Base-by-base conservation (phyloP, 768 basidiomycete genomes). In the Trametes maxima region DNA sequence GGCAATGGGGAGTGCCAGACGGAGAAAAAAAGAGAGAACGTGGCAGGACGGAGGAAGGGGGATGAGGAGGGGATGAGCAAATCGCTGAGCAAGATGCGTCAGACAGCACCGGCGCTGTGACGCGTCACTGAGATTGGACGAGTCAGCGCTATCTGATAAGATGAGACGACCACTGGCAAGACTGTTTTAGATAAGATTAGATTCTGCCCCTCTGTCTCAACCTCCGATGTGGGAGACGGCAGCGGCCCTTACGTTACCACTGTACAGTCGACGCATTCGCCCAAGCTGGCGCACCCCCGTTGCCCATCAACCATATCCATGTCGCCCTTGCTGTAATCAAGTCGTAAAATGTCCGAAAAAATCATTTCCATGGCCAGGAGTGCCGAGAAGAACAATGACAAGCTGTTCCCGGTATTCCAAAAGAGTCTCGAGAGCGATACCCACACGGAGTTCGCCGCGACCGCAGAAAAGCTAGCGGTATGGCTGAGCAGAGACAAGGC, bases 401-500 rank as follows among this genome's bases (percentile, higher is more conserved):
- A 55, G 39, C 62, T 70, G 14, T 70, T 67, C 43, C 68, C 65
- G 5, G 19, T 65, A 0, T 63, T 69, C 25, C 48, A 50, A 10
- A 55, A 54, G 49, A 57, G 60, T 10, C 51, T 70, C 16, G 24
- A 63, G 4, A 63, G 57, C 44, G 57, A 45, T 19, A 54, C 35
- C 4, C 33, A 48, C 5, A 35, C 22, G 13, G 50, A 57, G 6
- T 69, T 60, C 46, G 54, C 52, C 4, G 35, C 62, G 12, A 49
- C 63, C 0, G 60, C 67, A 17, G 57, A 67, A 22, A 69, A 66
- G 42, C 24, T 71, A 25, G 59, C 64, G 4, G 39, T 0, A 8
- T 71, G 68, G 68, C 21, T 66, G 24, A 62, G 58, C 33, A 49
- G 39, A 4, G 64, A 64, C 46, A 69, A 63, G 51, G 70, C 70